Evolutionary conservation across 495 filamentous ascomycete species (phyloP), one percentile per base, ranked within the genome.

Genomic region (Daldinia loculata): DNA sequence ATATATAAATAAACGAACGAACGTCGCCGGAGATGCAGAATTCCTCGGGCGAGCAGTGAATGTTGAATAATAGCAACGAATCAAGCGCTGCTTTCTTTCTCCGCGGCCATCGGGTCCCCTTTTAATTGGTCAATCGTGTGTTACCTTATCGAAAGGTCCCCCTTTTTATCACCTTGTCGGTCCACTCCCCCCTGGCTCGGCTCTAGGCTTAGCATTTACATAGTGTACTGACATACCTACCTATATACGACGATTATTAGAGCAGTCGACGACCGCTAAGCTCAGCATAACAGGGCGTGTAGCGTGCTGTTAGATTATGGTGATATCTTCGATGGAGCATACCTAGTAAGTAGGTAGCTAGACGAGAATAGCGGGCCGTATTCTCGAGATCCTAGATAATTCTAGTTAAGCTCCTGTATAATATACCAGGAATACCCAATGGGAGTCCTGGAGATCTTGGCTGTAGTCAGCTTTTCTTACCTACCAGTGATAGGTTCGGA

Each of bases 21-120:
- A 48, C 12, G 7, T 57, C 36, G 43, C 63, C 69, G 69, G 69
- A 71, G 69, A 71, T 67, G 59, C 57, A 50, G 62, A 48, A 43
- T 59, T 53, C 57, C 34, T 26, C 50, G 58, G 58, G 27, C 11
- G 5, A 52, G 41, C 57, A 36, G 50, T 32, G 52, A 63, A 62
- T 53, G 62, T 39, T 57, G 15, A 55, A 45, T 36, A 24, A 11
- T 34, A 45, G 7, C 1, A 36, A 59, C 57, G 29, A 63, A 63
- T 62, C 34, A 36, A 15, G 27, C 15, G 4, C 48, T 27, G 39
- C 8, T 4, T 4, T 59, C 69, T 71, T 67, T 71, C 69, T 71
- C 69, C 69, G 69, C 69, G 68, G 69, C 63, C 26, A 4, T 41
- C 56, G 14, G 39, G 38, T 8, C 17, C 17, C 4, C 9, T 2